Percentiles rank a stretch among this genome's conserved stretches.
phyloP scores from a whole-genome alignment of 140 eudicot genomes.

The Ambrosia hybrid region DNA sequence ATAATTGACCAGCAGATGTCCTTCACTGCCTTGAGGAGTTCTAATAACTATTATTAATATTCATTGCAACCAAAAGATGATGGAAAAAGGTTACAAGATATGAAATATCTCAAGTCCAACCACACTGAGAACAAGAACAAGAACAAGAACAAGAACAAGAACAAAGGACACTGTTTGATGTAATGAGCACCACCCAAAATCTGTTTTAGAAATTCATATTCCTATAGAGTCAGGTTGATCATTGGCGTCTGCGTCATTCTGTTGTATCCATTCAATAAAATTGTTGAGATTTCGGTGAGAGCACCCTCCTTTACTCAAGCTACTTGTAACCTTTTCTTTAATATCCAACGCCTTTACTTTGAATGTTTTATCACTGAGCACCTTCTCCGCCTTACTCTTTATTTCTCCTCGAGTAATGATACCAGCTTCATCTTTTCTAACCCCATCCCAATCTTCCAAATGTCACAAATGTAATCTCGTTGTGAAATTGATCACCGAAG shows the following conservation, averaged over 20 bases:
- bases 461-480: constrained; percentile 51
- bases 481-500: constrained; percentile 59
- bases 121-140: too few relatives aligned
- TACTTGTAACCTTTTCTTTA: constrained; percentile 24
- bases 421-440: constrained; percentile 25
- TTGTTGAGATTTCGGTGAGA: constrained; percentile 40
- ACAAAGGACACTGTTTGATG: not conserved
- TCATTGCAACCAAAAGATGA: not conserved
- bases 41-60: too few relatives aligned
- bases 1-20: too few relatives aligned
- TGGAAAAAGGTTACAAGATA: not conserved
- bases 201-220: not conserved
- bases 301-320: constrained; percentile 35
- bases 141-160: too few relatives aligned
- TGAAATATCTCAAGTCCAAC: not conserved
- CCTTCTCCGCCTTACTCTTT: constrained; percentile 37
- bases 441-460: constrained; percentile 59
- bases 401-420: constrained; percentile 35
- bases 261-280: constrained; percentile 49
- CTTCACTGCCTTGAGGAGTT: too few relatives aligned
- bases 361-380: constrained; percentile 26
- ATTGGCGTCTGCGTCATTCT: constrained; percentile 9
- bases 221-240: constrained; percentile 2
- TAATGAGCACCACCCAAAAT: not conserved
- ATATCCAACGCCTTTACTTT: constrained; percentile 39